These are phyloP conservation scores for Paramarasmius palmivorus DNA, from an alignment of 1,284 basidiomycete genomes.

Conservation along the genomic window DNA sequence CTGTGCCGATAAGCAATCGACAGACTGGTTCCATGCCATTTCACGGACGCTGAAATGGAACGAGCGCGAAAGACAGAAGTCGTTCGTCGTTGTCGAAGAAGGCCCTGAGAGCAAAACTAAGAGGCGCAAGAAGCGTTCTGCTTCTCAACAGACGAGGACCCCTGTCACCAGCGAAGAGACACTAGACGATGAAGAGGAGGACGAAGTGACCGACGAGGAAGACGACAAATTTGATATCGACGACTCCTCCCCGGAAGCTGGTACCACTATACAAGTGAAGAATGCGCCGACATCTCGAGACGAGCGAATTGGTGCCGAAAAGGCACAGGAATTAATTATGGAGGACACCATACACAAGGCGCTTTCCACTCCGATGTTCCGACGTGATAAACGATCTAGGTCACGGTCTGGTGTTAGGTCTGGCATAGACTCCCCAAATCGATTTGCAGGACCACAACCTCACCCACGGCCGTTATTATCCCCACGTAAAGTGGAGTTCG, in stretches of 20 bases:
- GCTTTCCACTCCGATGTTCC: conserved; percentile 27
- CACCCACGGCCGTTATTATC: conserved; percentile 52
- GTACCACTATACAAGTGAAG: conserved; percentile 19
- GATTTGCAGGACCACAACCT: conserved; percentile 68
- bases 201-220: conserved; percentile 50
- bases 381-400: conserved; percentile 39
- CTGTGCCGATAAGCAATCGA: conserved; percentile 95
- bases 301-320: conserved; percentile 14
- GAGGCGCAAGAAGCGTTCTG: conserved; percentile 17
- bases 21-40: conserved; percentile 98
- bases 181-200: conserved; percentile 48
- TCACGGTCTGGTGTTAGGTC: conserved; percentile 50
- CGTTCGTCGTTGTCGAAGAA: conserved; percentile 96
- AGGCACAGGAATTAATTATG: conserved; percentile 28
- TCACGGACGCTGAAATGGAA: conserved; percentile 98
- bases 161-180: conserved; percentile 36
- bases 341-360: conserved; percentile 29
- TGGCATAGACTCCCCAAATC: conserved; percentile 76
- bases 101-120: conserved; percentile 43
- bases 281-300: conserved; percentile 21
- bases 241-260: conserved; percentile 68
- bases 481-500: conserved; percentile 56
- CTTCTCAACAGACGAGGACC: conserved; percentile 25
- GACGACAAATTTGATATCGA: conserved; percentile 90
- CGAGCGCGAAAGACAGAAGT: conserved; percentile 95